Evolutionary conservation across 106 monocot genomes (phyloP), one percentile per base, ranked within the genome.

Genomic region (Dendrobium nobile): DNA sequence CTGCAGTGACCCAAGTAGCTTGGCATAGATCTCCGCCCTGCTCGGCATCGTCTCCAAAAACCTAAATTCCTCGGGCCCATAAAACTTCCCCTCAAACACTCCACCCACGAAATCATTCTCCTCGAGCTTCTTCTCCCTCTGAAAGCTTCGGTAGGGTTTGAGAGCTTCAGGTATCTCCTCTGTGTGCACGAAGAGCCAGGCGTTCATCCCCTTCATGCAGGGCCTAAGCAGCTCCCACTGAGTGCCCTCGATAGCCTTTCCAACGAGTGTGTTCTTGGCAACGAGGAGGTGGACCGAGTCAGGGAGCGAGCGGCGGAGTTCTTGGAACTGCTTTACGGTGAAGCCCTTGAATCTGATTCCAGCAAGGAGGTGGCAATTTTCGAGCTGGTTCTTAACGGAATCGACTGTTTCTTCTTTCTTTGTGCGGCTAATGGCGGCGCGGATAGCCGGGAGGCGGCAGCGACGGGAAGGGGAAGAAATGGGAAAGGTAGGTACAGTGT

Each of bases 201-300:
- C 96, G 77, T 96, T 96, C 96, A 96, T 96, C 4, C 96, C 96
- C 73, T 75, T 90, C 90, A 92, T 90, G 86, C 92, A 96, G 22
- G 93, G 96, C 47, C 73, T 64, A 17, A 96, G 77, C 0, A 90
- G 84, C 73, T 94, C 94, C 89, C 93, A 96, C 16, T 65, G 83
- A 24, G 96, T 96, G 10, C 92, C 92, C 82, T 96, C 96, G 68
- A 96, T 86, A 76, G 96, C 96, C 78, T 96, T 96, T 41, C 85
- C 88, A 17, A 96, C 92, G 24, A 94, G 89, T 0, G 90, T 92
- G 87, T 96, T 96, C 88, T 96, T 96, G 55, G 92, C 96, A 51
- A 96, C 94, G 31, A 96, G 15, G 51, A 96, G 88, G 77, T 72
- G 82, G 68, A 86, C 88, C 22, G 87, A 77, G 2, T 89, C 91